Base-by-base conservation (phyloP, 1,284 basidiomycete genomes). In the Austroboletus rostrupii region DNA sequence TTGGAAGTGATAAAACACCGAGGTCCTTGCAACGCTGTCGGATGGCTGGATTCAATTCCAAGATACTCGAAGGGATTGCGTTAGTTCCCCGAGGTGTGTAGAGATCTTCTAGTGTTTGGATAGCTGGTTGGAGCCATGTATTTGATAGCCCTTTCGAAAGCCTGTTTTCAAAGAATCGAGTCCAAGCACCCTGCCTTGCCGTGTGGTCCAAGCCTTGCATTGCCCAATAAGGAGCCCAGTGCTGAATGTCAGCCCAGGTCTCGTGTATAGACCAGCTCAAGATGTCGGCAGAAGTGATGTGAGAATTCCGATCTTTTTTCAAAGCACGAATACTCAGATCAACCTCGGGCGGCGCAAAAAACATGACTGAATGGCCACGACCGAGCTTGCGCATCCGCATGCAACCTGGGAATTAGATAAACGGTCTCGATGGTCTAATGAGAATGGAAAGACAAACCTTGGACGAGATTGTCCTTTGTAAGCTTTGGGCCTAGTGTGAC, bases 311-410 rank as follows among this genome's bases (percentile, higher is more conserved):
- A 3, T 26, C 12, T 3, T 2, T 20, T 16, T 62, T 58, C 0
- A 56, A 48, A 8, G 54, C 47, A 14, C 74, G 71, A 33, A 79
- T 77, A 1, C 47, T 50, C 17, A 54, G 55, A 47, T 75, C 74
- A 4, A 77, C 63, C 35, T 78, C 75, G 0, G 56, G 56, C 16
- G 77, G 73, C 13, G 73, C 76, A 39, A 73, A 70, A 70, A 79
- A 79, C 53, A 72, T 61, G 9, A 79, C 64, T 1, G 72, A 72
- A 44, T 79, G 77, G 0, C 73, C 74, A 20, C 62, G 53, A 10
- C 77, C 77, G 0, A 79, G 65, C 48, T 73, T 68, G 5, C 77
- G 68, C 76, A 79, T 70, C 32, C 74, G 65, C 73, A 75, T 75
- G 47, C 72, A 75, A 1, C 71, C 73, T 75, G 33, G 13, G 3